Evolutionary conservation across 768 basidiomycete genomes (phyloP), one percentile per base, ranked within the genome.

Genomic region (Hypholoma fasciculare): DNA sequence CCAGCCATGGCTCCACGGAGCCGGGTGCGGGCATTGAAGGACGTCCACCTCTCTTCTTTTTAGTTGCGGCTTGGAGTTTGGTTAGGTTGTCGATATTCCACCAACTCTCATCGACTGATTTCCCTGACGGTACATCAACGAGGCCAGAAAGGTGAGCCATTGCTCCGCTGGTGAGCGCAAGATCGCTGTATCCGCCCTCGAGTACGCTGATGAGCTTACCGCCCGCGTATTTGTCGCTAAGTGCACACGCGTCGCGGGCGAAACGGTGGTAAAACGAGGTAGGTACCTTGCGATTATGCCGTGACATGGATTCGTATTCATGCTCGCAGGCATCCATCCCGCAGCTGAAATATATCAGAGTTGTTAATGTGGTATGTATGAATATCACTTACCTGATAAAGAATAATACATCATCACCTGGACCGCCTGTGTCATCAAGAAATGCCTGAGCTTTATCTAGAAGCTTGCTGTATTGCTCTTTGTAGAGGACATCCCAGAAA

Each of bases 241-340:
- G 82, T 0, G 64, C 68, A 52, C 82, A 77, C 0, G 85, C 83
- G 63, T 96, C 94, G 4, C 73, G 78, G 0, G 94, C 86, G 65
- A 98, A 96, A 9, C 84, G 88, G 64, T 88, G 75, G 70, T 90
- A 98, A 72, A 97, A 97, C 0, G 86, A 85, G 0, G 86, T 79
- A 0, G 96, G 96, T 0, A 98, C 93, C 60, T 89, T 89, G n/a
- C 94, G 87, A 38, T 84, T 82, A 68, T 99, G 96, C 14, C 96
- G 79, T 23, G 92, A 94, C 96, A 99, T 99, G 3, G 86, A 88
- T 12, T 83, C 76, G 60, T 89, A 87, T 67, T 99, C 96, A 66
- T 97, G 94, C 67, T 95, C 90, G 52, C 88, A 92, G 0, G 96
- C 96, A 63, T 99, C 96, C 75, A 98, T 94, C 1, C 96, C 96